Base-by-base conservation (phyloP, 805 yeast genomes). In the Deakozyma indianensis region DNA sequence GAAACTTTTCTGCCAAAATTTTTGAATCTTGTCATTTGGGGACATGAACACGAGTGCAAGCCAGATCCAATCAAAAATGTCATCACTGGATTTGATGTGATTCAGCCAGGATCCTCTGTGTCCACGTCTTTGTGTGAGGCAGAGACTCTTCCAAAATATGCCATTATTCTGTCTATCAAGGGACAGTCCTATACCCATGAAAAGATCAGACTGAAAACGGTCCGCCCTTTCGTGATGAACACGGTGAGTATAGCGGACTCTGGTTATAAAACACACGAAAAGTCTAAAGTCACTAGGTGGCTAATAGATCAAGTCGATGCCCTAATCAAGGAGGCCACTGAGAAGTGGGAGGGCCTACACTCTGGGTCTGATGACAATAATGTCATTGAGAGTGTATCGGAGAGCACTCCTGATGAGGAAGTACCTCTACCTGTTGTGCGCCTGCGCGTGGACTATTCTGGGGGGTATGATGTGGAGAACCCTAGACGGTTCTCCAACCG, bases 1-100 rank as follows among this genome's bases (percentile, higher is more conserved):
- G 97, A 88, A 51, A 71, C 70, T 45, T 82, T 83, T 53, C 64
- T 92, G 22, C 98, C 97, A 0, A 66, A 71, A 5, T 87, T 88
- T 57, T 56, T 92, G 42, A 87, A 92, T 57, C 67, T 90, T 47
- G 79, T 92, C 0, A 65, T 88, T 1, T 92, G 98, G 98, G 98
- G 98, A 16, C 98, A 92, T 61, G 98, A 92, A 59, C 98, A 92
- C 62, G 96, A 92, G 58, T 86, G 96, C 56, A 70, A 80, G 3
- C 84, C 90, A 1, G 75, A 74, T 47, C 77, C 94, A 0, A 71
- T 68, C 1, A 48, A 55, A 3, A 74, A 71, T 48, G 67, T 75
- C 1, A 70, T 69, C 9, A 73, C 72, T 2, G 81, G 80, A 1
- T 86, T 90, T 56, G 77, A 77, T 46, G 86, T 87, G 0, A 68